Evolutionary conservation across 2,329 filamentous ascomycete genomes (phyloP).

Genomic region (Clonostachys byssicola): DNA sequence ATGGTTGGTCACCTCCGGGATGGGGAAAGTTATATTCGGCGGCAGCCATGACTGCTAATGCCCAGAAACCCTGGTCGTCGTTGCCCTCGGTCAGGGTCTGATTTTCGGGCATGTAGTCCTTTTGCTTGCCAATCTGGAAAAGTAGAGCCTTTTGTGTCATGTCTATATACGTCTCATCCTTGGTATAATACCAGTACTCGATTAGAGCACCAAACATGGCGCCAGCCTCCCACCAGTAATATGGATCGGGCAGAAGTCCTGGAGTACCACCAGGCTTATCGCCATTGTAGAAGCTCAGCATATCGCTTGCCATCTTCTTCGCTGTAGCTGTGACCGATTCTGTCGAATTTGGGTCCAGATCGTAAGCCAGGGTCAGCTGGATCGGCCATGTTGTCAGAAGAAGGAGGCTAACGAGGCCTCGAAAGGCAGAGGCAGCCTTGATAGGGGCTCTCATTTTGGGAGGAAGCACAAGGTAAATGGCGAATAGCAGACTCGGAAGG

Average conservation of each 20-base stretch:
- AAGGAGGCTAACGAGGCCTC: slow-evolving; percentile 1
- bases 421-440: no score
- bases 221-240: slow-evolving; percentile 69
- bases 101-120: slow-evolving; percentile 75
- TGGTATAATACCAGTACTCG: slow-evolving; percentile 83
- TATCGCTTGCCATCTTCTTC: slow-evolving; percentile 44
- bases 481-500: no score
- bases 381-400: slow-evolving; percentile 13
- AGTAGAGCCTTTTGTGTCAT: slow-evolving; percentile 65
- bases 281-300: slow-evolving; percentile 38
- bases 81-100: slow-evolving; percentile 67
- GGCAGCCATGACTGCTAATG: slow-evolving; percentile 64
- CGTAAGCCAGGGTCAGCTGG: slow-evolving; percentile 20
- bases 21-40: slow-evolving; percentile 66
- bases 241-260: slow-evolving; percentile 45
- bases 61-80: slow-evolving; percentile 76
- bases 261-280: slow-evolving; percentile 44
- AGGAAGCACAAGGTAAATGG: no score
- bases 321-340: slow-evolving; percentile 45
- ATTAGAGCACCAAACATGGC: slow-evolving; percentile 69
- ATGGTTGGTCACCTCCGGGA: slow-evolving; percentile 49
- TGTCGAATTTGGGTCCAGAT: slow-evolving; percentile 33
- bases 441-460: no score
- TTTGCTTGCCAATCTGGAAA: slow-evolving; percentile 67
- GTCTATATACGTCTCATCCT: slow-evolving; percentile 67